Conservation (phyloP, 768 basidiomycete species). For the Leccinum arenicola region DNA sequence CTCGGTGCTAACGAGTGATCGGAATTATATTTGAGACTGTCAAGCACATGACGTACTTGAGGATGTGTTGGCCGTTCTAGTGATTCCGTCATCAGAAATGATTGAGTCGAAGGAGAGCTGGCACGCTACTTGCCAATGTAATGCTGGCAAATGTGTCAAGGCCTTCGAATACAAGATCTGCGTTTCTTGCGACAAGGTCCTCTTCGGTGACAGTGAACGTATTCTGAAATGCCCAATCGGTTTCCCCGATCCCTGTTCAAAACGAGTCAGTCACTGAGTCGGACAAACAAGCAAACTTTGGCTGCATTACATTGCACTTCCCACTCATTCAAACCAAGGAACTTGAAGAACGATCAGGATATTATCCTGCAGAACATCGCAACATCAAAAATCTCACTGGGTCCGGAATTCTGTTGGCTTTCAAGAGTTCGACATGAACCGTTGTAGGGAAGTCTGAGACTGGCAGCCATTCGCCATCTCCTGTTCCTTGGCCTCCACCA, state of each 20-base stretch:
- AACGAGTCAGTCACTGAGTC: not conserved
- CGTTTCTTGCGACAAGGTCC: slow-evolving; percentile 45
- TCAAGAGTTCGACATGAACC: slow-evolving; percentile 83
- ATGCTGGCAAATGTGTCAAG: slow-evolving; percentile 87
- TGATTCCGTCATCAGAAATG: slow-evolving; percentile 1
- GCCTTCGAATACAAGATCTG: slow-evolving; percentile 86
- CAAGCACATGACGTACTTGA: slow-evolving; percentile 41
- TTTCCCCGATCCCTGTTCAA: slow-evolving; percentile 79
- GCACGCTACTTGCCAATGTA: slow-evolving; percentile 44
- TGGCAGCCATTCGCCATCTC: slow-evolving; percentile 64
- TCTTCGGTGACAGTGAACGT: slow-evolving; percentile 49
- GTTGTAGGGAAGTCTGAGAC: slow-evolving; percentile 74
- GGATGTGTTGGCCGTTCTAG: slow-evolving; percentile 72
- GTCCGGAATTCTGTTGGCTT: slow-evolving; percentile 71
- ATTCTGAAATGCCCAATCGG: slow-evolving; percentile 80
- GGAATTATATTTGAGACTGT: not conserved
- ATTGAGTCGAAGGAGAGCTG: not conserved
- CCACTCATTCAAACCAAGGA: slow-evolving; percentile 79
- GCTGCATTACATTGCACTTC: slow-evolving; percentile 76
- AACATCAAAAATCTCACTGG: slow-evolving; percentile 54
- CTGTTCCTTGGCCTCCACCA: slow-evolving; percentile 56
- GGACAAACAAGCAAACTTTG: not conserved
- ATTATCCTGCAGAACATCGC: not conserved
- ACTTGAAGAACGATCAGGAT: slow-evolving; percentile 40
- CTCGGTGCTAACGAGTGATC: slow-evolving; percentile 45